phyloP scores from a whole-genome alignment of 2,329 filamentous ascomycete species.

The Septoria linicola region DNA sequence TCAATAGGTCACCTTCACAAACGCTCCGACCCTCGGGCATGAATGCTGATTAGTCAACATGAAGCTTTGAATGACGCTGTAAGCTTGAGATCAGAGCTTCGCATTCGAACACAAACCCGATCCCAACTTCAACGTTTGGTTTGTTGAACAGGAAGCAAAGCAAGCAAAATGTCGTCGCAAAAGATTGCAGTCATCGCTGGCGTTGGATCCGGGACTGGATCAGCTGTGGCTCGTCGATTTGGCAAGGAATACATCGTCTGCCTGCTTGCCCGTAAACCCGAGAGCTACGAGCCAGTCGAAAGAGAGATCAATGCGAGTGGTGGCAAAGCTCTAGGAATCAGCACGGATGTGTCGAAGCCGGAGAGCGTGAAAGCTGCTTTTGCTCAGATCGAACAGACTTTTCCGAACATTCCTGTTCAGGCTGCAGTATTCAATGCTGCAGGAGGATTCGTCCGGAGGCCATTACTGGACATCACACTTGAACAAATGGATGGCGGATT shows the following conservation, averaged over 20 bases:
- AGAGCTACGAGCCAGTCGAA: constrained; percentile 64
- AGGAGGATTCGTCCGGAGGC: constrained; percentile 56
- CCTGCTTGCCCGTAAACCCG: constrained; percentile 65
- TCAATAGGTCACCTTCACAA: too few relatives aligned
- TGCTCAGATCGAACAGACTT: constrained; percentile 57
- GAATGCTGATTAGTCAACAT: too few relatives aligned
- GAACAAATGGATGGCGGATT: constrained; percentile 55
- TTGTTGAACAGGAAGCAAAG: too few relatives aligned
- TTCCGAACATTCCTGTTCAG: constrained; percentile 45
- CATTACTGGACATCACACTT: constrained; percentile 59
- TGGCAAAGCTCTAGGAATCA: constrained; percentile 67
- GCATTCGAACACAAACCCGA: background rate
- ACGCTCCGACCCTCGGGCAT: too few relatives aligned
- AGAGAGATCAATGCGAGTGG: constrained; percentile 64
- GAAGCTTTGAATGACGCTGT: background rate
- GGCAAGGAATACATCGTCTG: constrained; percentile 66
- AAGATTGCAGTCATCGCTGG: constrained; percentile 69
- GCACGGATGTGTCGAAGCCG: constrained; percentile 60
- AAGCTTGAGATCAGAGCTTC: background rate
- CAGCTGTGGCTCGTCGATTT: constrained; percentile 59
- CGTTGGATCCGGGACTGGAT: constrained; percentile 67
- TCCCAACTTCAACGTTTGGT: too few relatives aligned
- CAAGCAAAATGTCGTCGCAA: constrained; percentile 43
- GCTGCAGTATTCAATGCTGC: constrained; percentile 72
- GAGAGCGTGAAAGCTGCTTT: constrained; percentile 59